Base-by-base conservation (phyloP, 208 protist genomes). In the Tritrichomonas foetus region DNA sequence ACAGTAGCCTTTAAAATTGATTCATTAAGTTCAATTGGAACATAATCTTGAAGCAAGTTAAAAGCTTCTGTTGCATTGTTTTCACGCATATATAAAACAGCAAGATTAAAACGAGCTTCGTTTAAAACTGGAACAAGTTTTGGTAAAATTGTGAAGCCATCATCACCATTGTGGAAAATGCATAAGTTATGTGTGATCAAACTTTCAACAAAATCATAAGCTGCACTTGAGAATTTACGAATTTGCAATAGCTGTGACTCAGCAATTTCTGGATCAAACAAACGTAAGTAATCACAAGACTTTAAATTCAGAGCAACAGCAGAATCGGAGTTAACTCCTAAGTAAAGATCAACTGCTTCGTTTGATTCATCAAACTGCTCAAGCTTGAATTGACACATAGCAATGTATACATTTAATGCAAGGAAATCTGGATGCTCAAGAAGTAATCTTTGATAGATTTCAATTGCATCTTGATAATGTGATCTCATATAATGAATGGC, bases 331-430 rank as follows among this genome's bases (percentile, higher is more conserved):
- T 89, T 49, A 57, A 61, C 20, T 3, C 47, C 16, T 33, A 89
- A 39, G 57, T 89, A 89, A 33, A 39, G 16, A 27, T 89, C 78
- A 89, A 89, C 78, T n/a, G 78, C 25, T 36, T 89, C 78, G 39
- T 89, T 89, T 41, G 78, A 89, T 89, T 89, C 94, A 72, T 96
- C 95, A 95, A 98, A 99, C 95, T 98, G 99, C 95, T 99, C 98
- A 66, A 99, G 97, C 95, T 99, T 99, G 96, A 98, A 99, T 96
- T 99, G 99, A 96, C 98, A 99, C 95, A 99, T 97, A 8, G 98
- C 98, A 39, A 99, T 96, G 95, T 99, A 99, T 25, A 99, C 97
- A 94, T 99, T 53, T 13, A 95, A 39, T 2, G 94, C 94, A 0
- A 92, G 3, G 44, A 66, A 94, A 13, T 95, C 93, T 75, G 96